These are phyloP conservation scores for Naganishia kalamii DNA, from an alignment of 768 basidiomycete species.

Conservation along the genomic window DNA sequence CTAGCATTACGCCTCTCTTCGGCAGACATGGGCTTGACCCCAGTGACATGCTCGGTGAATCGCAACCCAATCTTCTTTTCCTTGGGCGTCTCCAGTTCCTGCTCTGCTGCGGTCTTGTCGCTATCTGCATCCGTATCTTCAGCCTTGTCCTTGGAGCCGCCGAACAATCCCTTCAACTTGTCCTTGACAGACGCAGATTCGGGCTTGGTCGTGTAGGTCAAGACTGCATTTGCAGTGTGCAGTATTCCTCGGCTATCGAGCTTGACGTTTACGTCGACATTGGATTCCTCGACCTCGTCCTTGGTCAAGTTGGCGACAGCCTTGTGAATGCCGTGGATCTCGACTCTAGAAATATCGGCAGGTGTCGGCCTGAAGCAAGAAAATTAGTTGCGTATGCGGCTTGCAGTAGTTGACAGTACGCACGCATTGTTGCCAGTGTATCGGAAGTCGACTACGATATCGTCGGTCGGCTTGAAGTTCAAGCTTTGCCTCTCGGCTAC, in stretches of 20 bases:
- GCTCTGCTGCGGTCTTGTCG: conserved; percentile 30
- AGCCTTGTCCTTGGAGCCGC: conserved; percentile 48
- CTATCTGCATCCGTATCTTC: conserved; percentile 27
- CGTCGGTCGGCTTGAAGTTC: conserved; percentile 52
- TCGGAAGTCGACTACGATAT: conserved; percentile 69
- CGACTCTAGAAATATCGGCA: conserved; percentile 64
- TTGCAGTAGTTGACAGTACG: neutral
- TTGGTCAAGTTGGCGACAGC: conserved; percentile 79
- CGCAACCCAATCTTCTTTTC: conserved; percentile 62
- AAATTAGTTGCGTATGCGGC: neutral
- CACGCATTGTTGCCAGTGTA: conserved; percentile 53
- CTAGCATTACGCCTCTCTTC: conserved; percentile 65
- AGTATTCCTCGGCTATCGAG: conserved; percentile 83
- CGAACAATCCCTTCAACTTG: conserved; percentile 83
- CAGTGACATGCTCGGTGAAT: conserved; percentile 59
- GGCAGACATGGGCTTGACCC: conserved; percentile 67
- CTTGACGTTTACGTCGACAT: conserved; percentile 75
- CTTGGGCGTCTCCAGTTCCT: conserved; percentile 46
- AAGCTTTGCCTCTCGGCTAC: conserved; percentile 10
- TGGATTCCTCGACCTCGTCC: conserved; percentile 69
- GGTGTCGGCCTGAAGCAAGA: conserved; percentile 27
- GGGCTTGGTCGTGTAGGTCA: conserved; percentile 67
- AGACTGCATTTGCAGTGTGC: conserved; percentile 69
- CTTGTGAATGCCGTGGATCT: conserved; percentile 65
- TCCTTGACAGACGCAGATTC: conserved; percentile 50